phyloP scores from a whole-genome alignment of 2,329 filamentous ascomycete species.

The Exophiala bonariae region DNA sequence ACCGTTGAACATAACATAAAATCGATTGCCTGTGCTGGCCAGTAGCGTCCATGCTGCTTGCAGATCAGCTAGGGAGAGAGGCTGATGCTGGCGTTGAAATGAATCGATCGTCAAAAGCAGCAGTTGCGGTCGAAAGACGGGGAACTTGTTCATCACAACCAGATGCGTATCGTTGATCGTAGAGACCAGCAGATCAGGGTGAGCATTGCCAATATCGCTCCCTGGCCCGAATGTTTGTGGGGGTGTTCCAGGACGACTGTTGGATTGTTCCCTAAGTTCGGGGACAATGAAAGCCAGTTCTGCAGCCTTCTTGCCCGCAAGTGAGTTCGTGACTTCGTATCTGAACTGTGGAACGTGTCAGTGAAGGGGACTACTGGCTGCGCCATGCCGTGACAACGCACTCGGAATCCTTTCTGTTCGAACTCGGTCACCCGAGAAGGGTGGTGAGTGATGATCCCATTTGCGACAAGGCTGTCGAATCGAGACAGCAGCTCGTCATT shows the following conservation, averaged over 20 bases:
- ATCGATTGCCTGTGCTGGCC: not conserved
- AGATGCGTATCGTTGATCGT: constrained; percentile 21
- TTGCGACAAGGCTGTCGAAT: constrained; percentile 27
- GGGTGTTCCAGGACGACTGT: constrained; percentile 13
- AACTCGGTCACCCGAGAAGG: constrained; percentile 17
- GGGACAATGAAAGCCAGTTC: constrained; percentile 26
- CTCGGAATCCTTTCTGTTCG: constrained; percentile 24
- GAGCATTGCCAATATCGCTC: constrained; percentile 16
- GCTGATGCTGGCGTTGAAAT: constrained; percentile 25
- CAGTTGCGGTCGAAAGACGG: constrained; percentile 24
- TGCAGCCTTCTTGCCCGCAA: no score
- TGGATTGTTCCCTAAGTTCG: constrained; percentile 10
- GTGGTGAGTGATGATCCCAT: constrained; percentile 20
- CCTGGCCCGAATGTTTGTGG: constrained; percentile 15
- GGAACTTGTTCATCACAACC: constrained; percentile 28
- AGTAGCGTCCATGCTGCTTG: constrained; percentile 20
- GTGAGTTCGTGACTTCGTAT: not conserved
- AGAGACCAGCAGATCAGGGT: constrained; percentile 24
- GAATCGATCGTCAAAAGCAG: constrained; percentile 25
- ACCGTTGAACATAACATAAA: constrained; percentile 45
- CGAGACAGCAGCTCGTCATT: no score
- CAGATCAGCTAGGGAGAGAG: constrained; percentile 18
- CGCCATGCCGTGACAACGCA: constrained; percentile 13
- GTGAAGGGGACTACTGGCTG: constrained; percentile 3
- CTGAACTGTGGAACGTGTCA: constrained; percentile 3